Evolutionary conservation across 2,329 filamentous ascomycete species (phyloP).

Genomic region (Neonectria faginata): DNA sequence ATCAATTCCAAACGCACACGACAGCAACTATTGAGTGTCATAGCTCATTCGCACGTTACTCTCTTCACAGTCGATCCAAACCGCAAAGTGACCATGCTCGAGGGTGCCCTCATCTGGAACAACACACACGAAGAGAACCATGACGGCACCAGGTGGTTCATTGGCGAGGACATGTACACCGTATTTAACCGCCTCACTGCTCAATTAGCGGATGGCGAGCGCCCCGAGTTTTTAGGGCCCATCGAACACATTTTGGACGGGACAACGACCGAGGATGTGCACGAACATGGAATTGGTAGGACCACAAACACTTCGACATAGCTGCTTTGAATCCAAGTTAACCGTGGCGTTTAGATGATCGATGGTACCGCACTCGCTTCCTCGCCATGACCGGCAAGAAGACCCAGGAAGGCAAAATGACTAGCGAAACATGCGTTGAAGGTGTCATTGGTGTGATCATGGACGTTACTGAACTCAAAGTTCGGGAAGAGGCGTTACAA

Average conservation of each 20-base stretch:
- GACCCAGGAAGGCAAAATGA: conserved; percentile 61
- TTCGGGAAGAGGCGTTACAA: conserved; percentile 71
- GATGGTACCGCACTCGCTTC: conserved; percentile 79
- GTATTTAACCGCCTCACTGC: conserved; percentile 68
- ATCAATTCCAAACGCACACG: conserved; percentile 73
- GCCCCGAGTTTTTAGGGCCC: conserved; percentile 64
- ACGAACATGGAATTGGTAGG: conserved; percentile 70
- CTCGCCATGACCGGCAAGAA: conserved; percentile 72
- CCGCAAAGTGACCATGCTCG: conserved; percentile 73
- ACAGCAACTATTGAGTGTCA: conserved; percentile 78
- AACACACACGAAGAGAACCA: conserved; percentile 54
- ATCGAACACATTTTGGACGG: conserved; percentile 76
- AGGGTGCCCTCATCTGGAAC: conserved; percentile 73
- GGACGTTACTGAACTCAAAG: conserved; percentile 80
- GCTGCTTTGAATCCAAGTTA: conserved; percentile 6
- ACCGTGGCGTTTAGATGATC: conserved; percentile 57
- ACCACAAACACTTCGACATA: not conserved
- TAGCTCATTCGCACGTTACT: conserved; percentile 80
- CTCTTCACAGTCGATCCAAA: conserved; percentile 78
- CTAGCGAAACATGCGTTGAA: conserved; percentile 65
- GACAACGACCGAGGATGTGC: conserved; percentile 67
- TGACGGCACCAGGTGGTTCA: conserved; percentile 59
- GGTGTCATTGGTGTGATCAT: conserved; percentile 84
- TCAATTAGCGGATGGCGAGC: conserved; percentile 56
- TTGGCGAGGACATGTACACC: conserved; percentile 73